Base-by-base conservation (phyloP, 2,329 filamentous ascomycete genomes). In the Ophiocordyceps sinensis region DNA sequence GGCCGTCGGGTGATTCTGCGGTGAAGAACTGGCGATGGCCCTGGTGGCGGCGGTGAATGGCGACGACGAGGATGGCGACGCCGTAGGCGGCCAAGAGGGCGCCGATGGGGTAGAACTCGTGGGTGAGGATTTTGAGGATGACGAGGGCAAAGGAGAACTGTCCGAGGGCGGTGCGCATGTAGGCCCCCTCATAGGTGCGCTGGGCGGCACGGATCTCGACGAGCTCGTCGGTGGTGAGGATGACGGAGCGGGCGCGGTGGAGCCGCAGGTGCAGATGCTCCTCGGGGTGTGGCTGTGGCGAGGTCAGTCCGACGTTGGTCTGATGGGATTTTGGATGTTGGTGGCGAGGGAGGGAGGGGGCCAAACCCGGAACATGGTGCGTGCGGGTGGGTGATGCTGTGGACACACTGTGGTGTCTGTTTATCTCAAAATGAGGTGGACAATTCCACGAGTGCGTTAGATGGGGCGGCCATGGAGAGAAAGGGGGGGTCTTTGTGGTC, bases 71-170 rank as follows among this genome's bases (percentile, higher is more conserved):
- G 38, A 98, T 75, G 7, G 85, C 85, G 4, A 81, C 79, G 12
- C 89, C 91, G 56, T 96, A 96, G 38, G 86, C 79, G 36, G 91
- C 88, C 58, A 95, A 95, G 28, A 98, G 70, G 7, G 91, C 91
- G n/a, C 91, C 91, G 47, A 95, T 94, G 50, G 82, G 79, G 64
- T 96, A 96, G 68, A 98, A 96, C 57, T 96, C 91, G 40, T 80
- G 75, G 9, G 87, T 95, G 66, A 98, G 96, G 61, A 98, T 93
- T 66, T 93, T 94, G 43, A 63, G 51, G 40, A 98, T 85, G 47
- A 98, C 80, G 39, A 98, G 78, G 17, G 89, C 81, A 61, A 98
- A 96, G 43, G 84, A 89, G 67, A 96, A 96, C 56, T 96, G 88
- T 3, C 85, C 85, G 17, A 98, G 76, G 3, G 89, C 88, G 0